These are phyloP conservation scores for Lipomyces sp. DNA, from an alignment of 805 yeast genomes.

Conservation along the genomic window DNA sequence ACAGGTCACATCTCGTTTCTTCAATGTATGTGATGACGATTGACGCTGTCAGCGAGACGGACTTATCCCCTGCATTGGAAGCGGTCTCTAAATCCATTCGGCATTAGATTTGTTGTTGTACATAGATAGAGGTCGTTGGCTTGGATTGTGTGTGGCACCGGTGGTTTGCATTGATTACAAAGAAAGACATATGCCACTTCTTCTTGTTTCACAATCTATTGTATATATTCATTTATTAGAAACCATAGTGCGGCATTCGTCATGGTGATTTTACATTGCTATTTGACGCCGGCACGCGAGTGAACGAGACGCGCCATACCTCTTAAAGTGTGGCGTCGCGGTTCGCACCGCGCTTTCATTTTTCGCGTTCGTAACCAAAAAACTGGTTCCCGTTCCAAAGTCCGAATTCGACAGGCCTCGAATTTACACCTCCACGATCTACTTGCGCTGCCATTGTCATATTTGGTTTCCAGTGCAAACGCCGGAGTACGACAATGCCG, in stretches of 20 bases:
- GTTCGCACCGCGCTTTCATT: neutral
- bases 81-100: constrained; percentile 21
- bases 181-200: neutral
- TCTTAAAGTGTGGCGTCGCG: neutral
- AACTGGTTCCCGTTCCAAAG: neutral
- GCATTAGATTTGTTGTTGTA: constrained; percentile 13
- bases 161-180: neutral
- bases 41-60: constrained; percentile 18
- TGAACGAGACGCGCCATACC: neutral
- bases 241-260: too few relatives aligned
- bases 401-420: neutral
- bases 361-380: neutral
- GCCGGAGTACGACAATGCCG: constrained; percentile 9
- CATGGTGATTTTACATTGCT: too few relatives aligned
- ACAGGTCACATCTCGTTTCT: constrained; percentile 12
- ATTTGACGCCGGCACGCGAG: neutral
- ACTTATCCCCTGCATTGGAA: constrained; percentile 24
- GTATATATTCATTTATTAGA: neutral
- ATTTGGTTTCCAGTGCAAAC: neutral
- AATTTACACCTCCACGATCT: neutral
- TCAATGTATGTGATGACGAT: constrained; percentile 21
- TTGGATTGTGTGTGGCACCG: neutral
- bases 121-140: neutral
- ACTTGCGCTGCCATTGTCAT: neutral
- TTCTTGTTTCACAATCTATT: neutral